Conservation (phyloP, 495 filamentous ascomycete species). For the Tuber melanosporum region DNA sequence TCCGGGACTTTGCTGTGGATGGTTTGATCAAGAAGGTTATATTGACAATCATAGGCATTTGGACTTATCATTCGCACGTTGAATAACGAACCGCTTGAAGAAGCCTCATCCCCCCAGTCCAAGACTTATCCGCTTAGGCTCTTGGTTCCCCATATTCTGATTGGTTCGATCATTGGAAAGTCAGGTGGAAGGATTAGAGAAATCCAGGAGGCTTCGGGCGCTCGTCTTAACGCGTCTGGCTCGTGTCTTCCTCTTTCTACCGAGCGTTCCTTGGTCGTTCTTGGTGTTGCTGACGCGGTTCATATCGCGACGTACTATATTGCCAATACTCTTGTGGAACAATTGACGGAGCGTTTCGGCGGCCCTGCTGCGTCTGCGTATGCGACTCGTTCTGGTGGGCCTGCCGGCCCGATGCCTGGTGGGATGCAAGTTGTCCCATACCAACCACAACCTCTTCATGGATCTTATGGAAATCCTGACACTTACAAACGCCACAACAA, state of each 20-base stretch:
- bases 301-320: constrained; percentile 99
- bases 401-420: constrained; percentile 84
- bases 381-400: constrained; percentile 87
- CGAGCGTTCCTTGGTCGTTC: constrained; percentile 91
- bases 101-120: constrained; percentile 80
- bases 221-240: constrained; percentile 93
- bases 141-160: constrained; percentile 91
- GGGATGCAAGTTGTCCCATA: constrained; percentile 98
- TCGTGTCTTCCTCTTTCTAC: constrained; percentile 86
- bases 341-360: constrained; percentile 90
- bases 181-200: constrained; percentile 90
- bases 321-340: constrained; percentile 88
- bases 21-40: constrained; percentile 6
- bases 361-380: constrained; percentile 95
- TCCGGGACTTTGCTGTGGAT: constrained; percentile 10
- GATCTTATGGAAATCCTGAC: constrained; percentile 86
- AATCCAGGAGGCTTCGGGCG: constrained; percentile 95
- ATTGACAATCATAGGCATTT: constrained; percentile 63
- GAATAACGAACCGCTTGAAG: constrained; percentile 86
- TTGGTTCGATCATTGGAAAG: constrained; percentile 98
- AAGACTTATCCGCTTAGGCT: constrained; percentile 96
- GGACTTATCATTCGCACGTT: constrained; percentile 95
- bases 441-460: constrained; percentile 81
- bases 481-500: constrained; percentile 70
- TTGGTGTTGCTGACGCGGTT: constrained; percentile 86